These are phyloP conservation scores for Salicornia ramosissima DNA, from an alignment of 148 eudicot species.

Conservation along the genomic window DNA sequence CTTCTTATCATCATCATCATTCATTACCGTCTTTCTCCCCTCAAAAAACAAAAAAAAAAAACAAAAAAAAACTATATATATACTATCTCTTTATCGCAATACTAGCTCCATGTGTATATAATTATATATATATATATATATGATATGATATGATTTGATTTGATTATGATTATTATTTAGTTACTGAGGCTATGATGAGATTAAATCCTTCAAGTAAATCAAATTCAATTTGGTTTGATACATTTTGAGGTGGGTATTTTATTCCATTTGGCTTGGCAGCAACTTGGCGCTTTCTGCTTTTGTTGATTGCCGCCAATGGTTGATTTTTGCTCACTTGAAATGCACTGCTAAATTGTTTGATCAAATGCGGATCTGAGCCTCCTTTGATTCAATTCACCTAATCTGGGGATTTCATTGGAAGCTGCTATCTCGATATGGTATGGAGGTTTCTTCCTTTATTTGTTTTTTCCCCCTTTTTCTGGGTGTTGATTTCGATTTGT, in stretches of 20 bases:
- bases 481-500: too few relatives aligned
- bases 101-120: too few relatives aligned
- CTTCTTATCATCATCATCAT: neutral
- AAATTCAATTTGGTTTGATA: neutral
- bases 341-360: neutral
- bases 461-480: too few relatives aligned
- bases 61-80: too few relatives aligned
- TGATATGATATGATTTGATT: too few relatives aligned
- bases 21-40: too few relatives aligned
- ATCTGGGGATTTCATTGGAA: neutral
- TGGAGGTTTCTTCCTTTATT: too few relatives aligned
- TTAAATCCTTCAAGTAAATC: neutral
- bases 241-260: neutral
- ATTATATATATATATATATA: too few relatives aligned
- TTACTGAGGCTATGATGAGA: constrained; percentile 16
- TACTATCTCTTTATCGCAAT: neutral
- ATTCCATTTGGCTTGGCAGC: constrained; percentile 16
- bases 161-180: neutral
- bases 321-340: neutral
- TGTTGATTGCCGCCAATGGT: constrained; percentile 5
- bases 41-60: too few relatives aligned
- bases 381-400: neutral
- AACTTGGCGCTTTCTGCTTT: too few relatives aligned
- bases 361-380: constrained; percentile 22
- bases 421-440: too few relatives aligned